Conservation (phyloP, 2,329 filamentous ascomycete genomes). For the Dendrostoma leiphaemia region DNA sequence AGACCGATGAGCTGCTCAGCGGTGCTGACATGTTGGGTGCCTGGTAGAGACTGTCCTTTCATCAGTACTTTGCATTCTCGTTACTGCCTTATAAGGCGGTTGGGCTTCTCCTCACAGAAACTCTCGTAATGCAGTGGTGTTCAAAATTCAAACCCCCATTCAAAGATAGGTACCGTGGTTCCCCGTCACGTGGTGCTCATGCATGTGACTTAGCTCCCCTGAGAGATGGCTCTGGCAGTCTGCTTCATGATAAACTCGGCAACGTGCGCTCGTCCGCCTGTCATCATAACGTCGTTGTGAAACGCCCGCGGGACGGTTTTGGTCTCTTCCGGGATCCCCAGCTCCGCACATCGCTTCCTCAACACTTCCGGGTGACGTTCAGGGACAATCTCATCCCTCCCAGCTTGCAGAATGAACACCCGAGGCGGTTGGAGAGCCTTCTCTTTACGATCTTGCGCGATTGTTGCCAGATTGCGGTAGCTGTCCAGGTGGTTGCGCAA, state of each 20-base stretch:
- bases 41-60: too few relatives aligned
- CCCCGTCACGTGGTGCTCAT: too few relatives aligned
- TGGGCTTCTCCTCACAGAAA: too few relatives aligned
- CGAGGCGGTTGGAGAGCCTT: constrained; percentile 28
- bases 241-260: constrained; percentile 40
- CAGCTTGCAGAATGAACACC: constrained; percentile 54
- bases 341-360: constrained; percentile 43
- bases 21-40: too few relatives aligned
- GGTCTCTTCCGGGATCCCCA: constrained; percentile 45
- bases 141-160: too few relatives aligned
- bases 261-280: constrained; percentile 42
- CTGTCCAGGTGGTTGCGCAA: constrained; percentile 63
- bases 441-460: constrained; percentile 33
- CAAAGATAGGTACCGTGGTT: too few relatives aligned
- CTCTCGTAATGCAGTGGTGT: too few relatives aligned
- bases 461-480: constrained; percentile 45
- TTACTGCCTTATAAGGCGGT: too few relatives aligned
- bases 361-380: constrained; percentile 46
- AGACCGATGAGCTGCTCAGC: too few relatives aligned
- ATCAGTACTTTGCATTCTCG: too few relatives aligned
- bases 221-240: background rate
- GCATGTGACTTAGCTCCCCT: background rate
- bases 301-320: constrained; percentile 46
- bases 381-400: constrained; percentile 59
- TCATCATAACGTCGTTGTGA: constrained; percentile 55